Evolutionary conservation across 73 alveolate genomes (phyloP), one percentile per base, ranked within the genome.

Genomic region (Stentor coeruleus): DNA sequence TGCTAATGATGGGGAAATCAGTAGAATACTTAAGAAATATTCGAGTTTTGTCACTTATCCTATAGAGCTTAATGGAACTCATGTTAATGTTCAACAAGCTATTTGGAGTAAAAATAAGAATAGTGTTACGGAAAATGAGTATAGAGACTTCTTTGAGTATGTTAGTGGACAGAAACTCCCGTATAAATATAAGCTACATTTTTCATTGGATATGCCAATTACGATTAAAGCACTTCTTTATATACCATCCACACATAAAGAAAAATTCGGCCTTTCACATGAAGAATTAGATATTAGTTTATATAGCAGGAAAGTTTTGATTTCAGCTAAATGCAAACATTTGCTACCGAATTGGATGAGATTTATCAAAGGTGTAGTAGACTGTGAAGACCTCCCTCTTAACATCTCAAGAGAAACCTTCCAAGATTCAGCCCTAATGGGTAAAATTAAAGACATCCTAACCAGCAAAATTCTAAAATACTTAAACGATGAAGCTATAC

Each of bases 341-440:
- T 87, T 91, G 3, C 38, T 91, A 11, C 95, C 97, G 30, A 82
- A 83, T 82, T 91, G 87, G 83, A 55, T 91, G 85, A 91, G 97
- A 90, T 91, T 91, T 55, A 86, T 91, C 4, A 91, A 91, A 85
- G 97, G 97, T 20, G 95, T 91, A 55, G 95, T 91, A 0, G 97
- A 91, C 74, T 91, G 97, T 57, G 97, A 91, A 74, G 97, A 91
- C 77, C 76, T 91, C 14, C 97, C 95, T 28, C 81, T 91, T 14
- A 91, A 91, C 82, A 90, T 91, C 58, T 90, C 95, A 35, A 82
- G 97, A 86, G 97, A 91, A 77, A 83, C 77, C 28, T 91, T 89
- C 81, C 58, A 91, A 82, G 97, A 91, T 58, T 82, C 94, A 28
- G 60, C 92, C 4, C 39, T 91, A 58, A 91, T 91, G 81, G 86